A percentile compares a stretch with the other conserved stretches of the same genome.
Conservation (phyloP, 164 flowering plant genomes). For the Paratinospora sagittata region DNA sequence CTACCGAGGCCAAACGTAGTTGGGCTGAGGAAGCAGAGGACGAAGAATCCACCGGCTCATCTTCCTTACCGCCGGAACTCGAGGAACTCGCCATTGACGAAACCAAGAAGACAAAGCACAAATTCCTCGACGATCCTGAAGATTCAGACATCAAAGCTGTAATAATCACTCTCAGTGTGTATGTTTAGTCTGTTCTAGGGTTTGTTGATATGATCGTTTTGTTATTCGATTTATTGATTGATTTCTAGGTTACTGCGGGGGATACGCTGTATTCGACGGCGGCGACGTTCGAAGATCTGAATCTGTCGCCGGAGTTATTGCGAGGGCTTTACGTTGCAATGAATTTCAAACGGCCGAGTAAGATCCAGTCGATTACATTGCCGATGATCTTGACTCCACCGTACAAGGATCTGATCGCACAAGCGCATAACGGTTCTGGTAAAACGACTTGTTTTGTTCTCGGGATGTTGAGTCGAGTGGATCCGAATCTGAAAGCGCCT, state of each 20-base stretch:
- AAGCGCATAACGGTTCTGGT: conserved; percentile 98
- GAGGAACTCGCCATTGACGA: conserved; percentile 29
- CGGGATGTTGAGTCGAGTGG: conserved; percentile 90
- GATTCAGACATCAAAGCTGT: conserved; percentile 59
- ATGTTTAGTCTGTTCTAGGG: background rate
- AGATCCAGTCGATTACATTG: conserved; percentile 77
- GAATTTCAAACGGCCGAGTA: conserved; percentile 81
- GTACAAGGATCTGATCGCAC: conserved; percentile 67
- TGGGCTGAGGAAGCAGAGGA: conserved; percentile 2
- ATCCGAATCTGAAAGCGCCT: conserved; percentile 53
- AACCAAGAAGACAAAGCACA: conserved; percentile 6
- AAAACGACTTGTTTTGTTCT: too few species aligned
- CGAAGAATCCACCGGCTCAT: background rate
- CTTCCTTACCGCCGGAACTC: background rate
- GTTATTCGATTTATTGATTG: background rate
- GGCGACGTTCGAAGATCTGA: conserved; percentile 70
- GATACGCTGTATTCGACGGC: conserved; percentile 83
- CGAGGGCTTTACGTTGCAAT: conserved; percentile 83
- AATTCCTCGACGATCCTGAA: conserved; percentile 54
- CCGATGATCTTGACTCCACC: conserved; percentile 97
- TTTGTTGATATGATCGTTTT: background rate
- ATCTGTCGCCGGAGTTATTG: conserved; percentile 60
- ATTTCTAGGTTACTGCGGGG: conserved; percentile 54
- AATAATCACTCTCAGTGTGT: conserved; percentile 4
- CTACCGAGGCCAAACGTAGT: background rate